Conservation (phyloP, 257 asterid genomes). For the Schizonepeta tenuifolia region DNA sequence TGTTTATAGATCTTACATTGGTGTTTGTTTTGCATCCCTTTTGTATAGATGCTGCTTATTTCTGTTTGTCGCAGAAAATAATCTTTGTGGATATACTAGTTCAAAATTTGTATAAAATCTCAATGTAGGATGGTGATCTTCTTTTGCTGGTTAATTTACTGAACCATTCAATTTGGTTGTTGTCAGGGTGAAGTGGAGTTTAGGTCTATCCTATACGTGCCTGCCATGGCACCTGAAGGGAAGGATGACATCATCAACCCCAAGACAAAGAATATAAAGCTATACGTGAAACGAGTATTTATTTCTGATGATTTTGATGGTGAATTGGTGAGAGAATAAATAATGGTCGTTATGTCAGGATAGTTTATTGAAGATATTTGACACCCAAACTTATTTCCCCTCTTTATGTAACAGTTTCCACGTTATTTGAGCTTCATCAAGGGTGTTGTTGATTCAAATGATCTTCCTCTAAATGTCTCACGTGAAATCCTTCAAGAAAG, state of each 20-base stretch:
- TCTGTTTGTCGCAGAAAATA: neutral
- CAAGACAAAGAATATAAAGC: conserved; percentile 94
- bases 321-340: conserved; percentile 78
- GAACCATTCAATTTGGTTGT: conserved; percentile 30
- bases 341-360: neutral
- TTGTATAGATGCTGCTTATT: conserved; percentile 4
- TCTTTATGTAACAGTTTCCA: conserved; percentile 70
- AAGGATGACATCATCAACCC: conserved; percentile 83
- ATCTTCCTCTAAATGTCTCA: conserved; percentile 96
- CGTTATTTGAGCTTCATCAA: conserved; percentile 94
- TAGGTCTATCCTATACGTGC: conserved; percentile 85
- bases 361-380: conserved; percentile 7
- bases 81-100: conserved; percentile 4
- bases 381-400: conserved; percentile 12
- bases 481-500: conserved; percentile 99
- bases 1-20: neutral
- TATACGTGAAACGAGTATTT: conserved; percentile 89
- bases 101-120: conserved; percentile 1
- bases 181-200: conserved; percentile 98
- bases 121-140: neutral
- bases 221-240: conserved; percentile 73
- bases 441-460: conserved; percentile 98
- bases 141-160: conserved; percentile 17
- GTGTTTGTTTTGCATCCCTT: conserved; percentile 16
- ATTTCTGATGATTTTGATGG: conserved; percentile 99